Conservation (phyloP, 2,329 filamentous ascomycete species). For the Neonectria faginata region DNA sequence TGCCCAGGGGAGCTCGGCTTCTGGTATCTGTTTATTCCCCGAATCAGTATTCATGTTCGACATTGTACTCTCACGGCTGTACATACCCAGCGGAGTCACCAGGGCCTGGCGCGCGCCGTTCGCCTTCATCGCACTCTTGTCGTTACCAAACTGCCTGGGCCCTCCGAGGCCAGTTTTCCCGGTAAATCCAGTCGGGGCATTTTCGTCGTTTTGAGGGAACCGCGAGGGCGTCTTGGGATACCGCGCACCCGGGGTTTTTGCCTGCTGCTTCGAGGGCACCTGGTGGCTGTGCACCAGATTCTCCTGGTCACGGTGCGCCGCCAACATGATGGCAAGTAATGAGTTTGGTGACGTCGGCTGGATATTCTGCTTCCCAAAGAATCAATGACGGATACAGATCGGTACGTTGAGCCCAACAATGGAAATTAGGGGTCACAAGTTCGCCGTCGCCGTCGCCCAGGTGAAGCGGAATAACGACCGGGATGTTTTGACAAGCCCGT, state of each 20-base stretch:
- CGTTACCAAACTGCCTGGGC: constrained; percentile 63
- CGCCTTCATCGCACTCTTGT: constrained; percentile 63
- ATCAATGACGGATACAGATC: constrained; percentile 19
- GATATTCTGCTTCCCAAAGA: constrained; percentile 25
- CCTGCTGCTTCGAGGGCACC: constrained; percentile 78
- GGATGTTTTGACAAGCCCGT: constrained; percentile 41
- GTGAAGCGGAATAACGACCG: constrained; percentile 17
- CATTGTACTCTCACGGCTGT: not conserved
- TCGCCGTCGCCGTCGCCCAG: constrained; percentile 1
- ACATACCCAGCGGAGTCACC: constrained; percentile 82
- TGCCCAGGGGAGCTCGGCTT: constrained; percentile 83
- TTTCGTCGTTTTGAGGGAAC: constrained; percentile 85
- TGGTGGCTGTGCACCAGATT: constrained; percentile 84
- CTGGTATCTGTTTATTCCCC: constrained; percentile 54
- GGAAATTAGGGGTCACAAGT: constrained; percentile 15
- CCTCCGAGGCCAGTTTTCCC: constrained; percentile 61
- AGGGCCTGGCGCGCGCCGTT: constrained; percentile 66
- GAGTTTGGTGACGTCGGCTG: not conserved
- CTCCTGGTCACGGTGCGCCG: constrained; percentile 85
- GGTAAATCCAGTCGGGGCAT: constrained; percentile 63
- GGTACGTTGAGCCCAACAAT: constrained; percentile 20
- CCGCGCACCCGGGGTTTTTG: constrained; percentile 83
- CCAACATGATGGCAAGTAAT: constrained; percentile 69
- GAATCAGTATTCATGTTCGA: constrained; percentile 24
- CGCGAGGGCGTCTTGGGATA: constrained; percentile 87